Conservation (phyloP, 345 rosid genomes). For the Laguncularia racemosa region DNA sequence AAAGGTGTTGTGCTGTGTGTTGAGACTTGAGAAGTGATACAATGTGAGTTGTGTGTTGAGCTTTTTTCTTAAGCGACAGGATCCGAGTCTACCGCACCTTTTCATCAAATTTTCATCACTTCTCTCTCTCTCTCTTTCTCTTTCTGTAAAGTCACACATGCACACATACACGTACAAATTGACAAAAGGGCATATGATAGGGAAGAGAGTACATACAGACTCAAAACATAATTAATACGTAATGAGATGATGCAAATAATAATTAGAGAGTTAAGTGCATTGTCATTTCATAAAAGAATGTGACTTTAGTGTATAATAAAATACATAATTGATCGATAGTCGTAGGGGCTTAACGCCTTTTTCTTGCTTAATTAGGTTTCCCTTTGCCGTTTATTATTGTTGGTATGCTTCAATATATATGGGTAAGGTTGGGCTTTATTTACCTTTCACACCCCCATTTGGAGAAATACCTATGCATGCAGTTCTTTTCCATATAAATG, state of each 20-base stretch:
- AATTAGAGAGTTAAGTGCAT: no score
- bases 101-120: slow-evolving; percentile 25
- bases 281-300: no score
- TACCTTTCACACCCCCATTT: neutral
- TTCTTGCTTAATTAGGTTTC: no score
- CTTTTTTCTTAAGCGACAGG: slow-evolving; percentile 44
- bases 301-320: no score
- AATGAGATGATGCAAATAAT: no score
- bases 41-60: slow-evolving; percentile 5
- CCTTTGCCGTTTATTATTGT: no score
- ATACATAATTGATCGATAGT: no score
- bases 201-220: no score
- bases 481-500: neutral
- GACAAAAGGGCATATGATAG: no score
- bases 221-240: no score
- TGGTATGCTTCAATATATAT: no score
- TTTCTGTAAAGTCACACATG: neutral
- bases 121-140: slow-evolving; percentile 1
- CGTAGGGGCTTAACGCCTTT: no score
- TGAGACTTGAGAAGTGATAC: slow-evolving; percentile 12
- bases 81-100: slow-evolving; percentile 67
- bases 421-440: neutral
- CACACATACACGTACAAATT: neutral
- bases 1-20: slow-evolving; percentile 3
- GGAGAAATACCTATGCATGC: neutral